phyloP scores from a whole-genome alignment of 2,329 filamentous ascomycete species.

The Verticillium alfalfae region DNA sequence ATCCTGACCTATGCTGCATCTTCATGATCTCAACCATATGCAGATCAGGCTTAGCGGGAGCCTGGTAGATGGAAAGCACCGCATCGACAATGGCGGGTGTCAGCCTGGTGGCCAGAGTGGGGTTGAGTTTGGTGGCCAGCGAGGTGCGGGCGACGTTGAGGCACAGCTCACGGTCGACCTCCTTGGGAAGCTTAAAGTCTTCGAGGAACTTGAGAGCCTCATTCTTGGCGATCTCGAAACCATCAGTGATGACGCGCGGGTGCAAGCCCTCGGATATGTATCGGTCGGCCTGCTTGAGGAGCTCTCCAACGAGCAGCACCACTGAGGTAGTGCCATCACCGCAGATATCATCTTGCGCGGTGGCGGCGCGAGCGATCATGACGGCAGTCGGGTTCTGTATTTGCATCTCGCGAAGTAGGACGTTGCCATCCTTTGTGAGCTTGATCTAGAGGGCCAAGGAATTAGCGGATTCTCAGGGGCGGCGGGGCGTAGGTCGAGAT shows the following conservation, averaged over 20 bases:
- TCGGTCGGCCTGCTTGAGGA: conserved; percentile 94
- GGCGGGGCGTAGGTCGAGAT: conserved; percentile 13
- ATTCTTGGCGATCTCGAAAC: conserved; percentile 92
- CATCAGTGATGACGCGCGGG: conserved; percentile 92
- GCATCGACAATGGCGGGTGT: conserved; percentile 95
- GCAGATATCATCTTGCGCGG: conserved; percentile 96
- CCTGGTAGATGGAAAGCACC: conserved; percentile 87
- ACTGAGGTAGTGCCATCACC: conserved; percentile 97
- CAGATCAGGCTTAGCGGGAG: conserved; percentile 86
- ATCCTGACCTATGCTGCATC: conserved; percentile 96
- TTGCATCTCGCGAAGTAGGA: conserved; percentile 74
- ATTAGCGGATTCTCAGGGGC: conserved; percentile 12
- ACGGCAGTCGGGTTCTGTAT: conserved; percentile 98
- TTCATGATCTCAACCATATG: conserved; percentile 99
- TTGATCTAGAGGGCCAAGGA: conserved; percentile 64
- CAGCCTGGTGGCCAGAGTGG: conserved; percentile 79
- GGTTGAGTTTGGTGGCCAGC: conserved; percentile 90
- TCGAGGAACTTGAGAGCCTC: conserved; percentile 96
- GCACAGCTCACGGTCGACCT: conserved; percentile 90
- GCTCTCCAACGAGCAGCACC: conserved; percentile 89
- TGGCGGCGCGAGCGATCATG: conserved; percentile 77
- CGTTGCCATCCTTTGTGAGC: conserved; percentile 97
- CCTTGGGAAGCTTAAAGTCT: conserved; percentile 79
- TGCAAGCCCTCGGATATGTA: conserved; percentile 97
- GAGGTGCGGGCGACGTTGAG: conserved; percentile 91